A percentile compares a stretch with the other conserved stretches of the same genome.
These are phyloP conservation scores for Lichtheimia ramosa DNA, from an alignment of 371 early-diverging fungal species.

Conservation along the genomic window DNA sequence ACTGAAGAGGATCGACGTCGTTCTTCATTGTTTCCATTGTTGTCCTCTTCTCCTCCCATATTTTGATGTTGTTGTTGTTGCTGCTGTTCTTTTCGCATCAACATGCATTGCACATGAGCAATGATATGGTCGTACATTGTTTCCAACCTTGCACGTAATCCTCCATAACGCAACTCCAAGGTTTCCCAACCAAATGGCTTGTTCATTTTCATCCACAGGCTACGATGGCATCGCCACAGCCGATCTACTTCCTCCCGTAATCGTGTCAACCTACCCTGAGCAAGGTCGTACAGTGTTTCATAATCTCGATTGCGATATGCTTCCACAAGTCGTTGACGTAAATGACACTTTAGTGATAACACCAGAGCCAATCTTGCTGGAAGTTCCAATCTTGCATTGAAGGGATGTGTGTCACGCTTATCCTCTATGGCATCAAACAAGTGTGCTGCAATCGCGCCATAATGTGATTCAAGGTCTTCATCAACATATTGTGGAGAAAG, in stretches of 20 bases:
- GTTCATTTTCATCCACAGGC: conserved; percentile 74
- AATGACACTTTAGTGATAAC: conserved; percentile 65
- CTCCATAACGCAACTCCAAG: conserved; percentile 83
- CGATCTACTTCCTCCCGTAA: conserved; percentile 65
- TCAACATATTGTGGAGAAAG: conserved; percentile 75
- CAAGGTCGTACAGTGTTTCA: conserved; percentile 43
- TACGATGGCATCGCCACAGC: conserved; percentile 80
- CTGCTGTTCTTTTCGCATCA: conserved; percentile 29
- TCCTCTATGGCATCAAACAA: conserved; percentile 48
- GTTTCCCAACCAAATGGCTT: conserved; percentile 89
- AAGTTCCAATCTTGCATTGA: conserved; percentile 69
- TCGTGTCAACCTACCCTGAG: conserved; percentile 46
- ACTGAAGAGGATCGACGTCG: conserved; percentile 7
- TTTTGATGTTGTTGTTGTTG: not conserved
- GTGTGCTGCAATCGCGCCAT: conserved; percentile 49
- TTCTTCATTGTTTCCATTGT: conserved; percentile 5
- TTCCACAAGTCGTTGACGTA: conserved; percentile 62
- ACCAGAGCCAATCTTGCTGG: conserved; percentile 70
- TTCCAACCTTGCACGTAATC: conserved; percentile 67
- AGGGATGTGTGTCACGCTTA: conserved; percentile 44
- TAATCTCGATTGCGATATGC: conserved; percentile 66
- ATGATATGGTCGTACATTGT: conserved; percentile 77
- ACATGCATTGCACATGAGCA: conserved; percentile 51
- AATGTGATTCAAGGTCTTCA: conserved; percentile 68
- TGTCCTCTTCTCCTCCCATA: not conserved